These are phyloP conservation scores for Paxillus involutus DNA, from an alignment of 768 basidiomycete species.

Conservation along the genomic window DNA sequence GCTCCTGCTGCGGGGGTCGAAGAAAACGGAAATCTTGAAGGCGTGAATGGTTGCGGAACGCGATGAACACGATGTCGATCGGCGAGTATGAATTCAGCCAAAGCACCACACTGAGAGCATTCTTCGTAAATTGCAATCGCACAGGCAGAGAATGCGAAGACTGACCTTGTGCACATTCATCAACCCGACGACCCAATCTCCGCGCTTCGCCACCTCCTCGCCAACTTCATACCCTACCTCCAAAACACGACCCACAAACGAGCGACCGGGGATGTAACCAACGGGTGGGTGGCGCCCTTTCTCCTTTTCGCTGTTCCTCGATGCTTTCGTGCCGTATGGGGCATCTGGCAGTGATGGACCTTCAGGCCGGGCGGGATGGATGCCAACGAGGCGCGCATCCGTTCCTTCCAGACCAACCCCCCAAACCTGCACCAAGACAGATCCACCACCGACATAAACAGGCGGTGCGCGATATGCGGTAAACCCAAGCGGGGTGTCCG, in stretches of 20 bases:
- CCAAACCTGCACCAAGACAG: conserved; percentile 85
- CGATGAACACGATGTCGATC: conserved; percentile 78
- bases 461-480: conserved; percentile 75
- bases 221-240: conserved; percentile 76
- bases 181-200: conserved; percentile 87
- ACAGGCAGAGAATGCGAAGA: conserved; percentile 8
- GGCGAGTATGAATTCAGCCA: conserved; percentile 85
- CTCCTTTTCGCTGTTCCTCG: conserved; percentile 24
- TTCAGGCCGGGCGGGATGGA: conserved; percentile 23
- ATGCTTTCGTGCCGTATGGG: conserved; percentile 19
- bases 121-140: conserved; percentile 7
- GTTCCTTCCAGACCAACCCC: conserved; percentile 81
- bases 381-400: conserved; percentile 67
- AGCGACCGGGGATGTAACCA: conserved; percentile 84
- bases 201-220: conserved; percentile 53
- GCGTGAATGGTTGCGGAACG: conserved; percentile 60
- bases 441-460: conserved; percentile 60
- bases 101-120: conserved; percentile 67
- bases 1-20: conserved; percentile 13
- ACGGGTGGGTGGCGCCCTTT: conserved; percentile 33
- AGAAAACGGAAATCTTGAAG: conserved; percentile 25
- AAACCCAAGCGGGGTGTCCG: conserved; percentile 53
- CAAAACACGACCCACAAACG: conserved; percentile 81
- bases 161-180: conserved; percentile 79
- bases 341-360: conserved; percentile 13